These are phyloP conservation scores for Kodamaea derodonti DNA, from an alignment of 1,139 yeast species.

Conservation along the genomic window DNA sequence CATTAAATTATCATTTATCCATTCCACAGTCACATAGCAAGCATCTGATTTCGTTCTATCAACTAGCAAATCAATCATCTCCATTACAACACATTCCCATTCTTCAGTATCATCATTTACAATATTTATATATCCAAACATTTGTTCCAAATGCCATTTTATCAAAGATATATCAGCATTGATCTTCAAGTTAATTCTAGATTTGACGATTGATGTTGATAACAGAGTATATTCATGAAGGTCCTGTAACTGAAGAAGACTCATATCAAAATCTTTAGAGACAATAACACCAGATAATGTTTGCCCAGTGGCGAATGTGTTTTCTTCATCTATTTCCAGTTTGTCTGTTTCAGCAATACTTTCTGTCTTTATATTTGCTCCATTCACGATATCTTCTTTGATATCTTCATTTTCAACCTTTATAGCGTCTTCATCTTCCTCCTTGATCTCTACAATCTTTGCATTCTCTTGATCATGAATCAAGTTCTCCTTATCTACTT, in stretches of 20 bases:
- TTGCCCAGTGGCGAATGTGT: constrained; percentile 29
- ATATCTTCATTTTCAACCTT: constrained; percentile 6
- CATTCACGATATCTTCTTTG: constrained; percentile 4
- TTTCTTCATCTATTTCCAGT: constrained; percentile 5
- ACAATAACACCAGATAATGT: constrained; percentile 84
- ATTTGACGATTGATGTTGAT: constrained; percentile 80
- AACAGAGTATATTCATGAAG: constrained; percentile 85
- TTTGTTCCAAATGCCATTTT: constrained; percentile 87
- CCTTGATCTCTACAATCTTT: constrained; percentile 18
- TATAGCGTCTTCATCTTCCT: constrained; percentile 7
- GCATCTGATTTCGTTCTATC: constrained; percentile 37
- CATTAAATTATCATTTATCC: constrained; percentile 81
- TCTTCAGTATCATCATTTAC: constrained; percentile 58
- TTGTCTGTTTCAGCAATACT: not conserved
- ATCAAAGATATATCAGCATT: constrained; percentile 79
- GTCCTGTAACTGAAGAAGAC: constrained; percentile 77
- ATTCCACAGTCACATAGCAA: constrained; percentile 62
- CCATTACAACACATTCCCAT: constrained; percentile 50
- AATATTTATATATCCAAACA: constrained; percentile 84
- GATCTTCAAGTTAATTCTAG: constrained; percentile 72
- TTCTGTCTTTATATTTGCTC: constrained; percentile 2
- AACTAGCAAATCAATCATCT: constrained; percentile 42
- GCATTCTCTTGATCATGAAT: constrained; percentile 9
- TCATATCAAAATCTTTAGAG: constrained; percentile 85
- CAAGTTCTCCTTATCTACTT: constrained; percentile 9